These are phyloP conservation scores for Circinella umbellata DNA, from an alignment of 371 early-diverging fungal genomes.

Conservation along the genomic window DNA sequence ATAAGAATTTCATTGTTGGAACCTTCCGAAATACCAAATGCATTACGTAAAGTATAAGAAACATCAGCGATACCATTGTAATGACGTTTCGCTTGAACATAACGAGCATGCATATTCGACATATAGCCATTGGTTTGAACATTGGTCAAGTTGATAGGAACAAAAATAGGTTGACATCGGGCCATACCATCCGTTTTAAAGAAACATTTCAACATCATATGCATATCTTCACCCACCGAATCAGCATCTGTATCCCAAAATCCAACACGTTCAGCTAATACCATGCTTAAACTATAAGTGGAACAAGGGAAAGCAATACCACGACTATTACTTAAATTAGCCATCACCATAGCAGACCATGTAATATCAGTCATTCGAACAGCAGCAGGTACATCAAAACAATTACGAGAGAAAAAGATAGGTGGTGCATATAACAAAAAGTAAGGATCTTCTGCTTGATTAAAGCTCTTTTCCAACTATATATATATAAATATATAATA, in stretches of 20 bases:
- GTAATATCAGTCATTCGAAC: constrained; percentile 80
- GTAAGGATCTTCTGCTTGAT: constrained; percentile 48
- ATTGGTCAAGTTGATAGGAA: constrained; percentile 79
- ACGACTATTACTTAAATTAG: constrained; percentile 70
- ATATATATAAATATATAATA: background rate
- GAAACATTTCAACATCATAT: constrained; percentile 86
- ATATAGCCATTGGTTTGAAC: constrained; percentile 68
- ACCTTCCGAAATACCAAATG: constrained; percentile 11
- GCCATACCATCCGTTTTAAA: constrained; percentile 72
- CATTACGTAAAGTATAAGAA: constrained; percentile 51
- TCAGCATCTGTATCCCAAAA: constrained; percentile 84
- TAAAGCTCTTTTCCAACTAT: constrained; percentile 42
- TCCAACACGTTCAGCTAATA: constrained; percentile 69
- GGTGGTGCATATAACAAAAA: constrained; percentile 69
- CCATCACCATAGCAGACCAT: constrained; percentile 82
- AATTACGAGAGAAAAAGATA: constrained; percentile 81
- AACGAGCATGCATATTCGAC: constrained; percentile 63
- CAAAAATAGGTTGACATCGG: constrained; percentile 71
- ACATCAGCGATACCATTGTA: constrained; percentile 64
- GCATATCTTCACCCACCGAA: constrained; percentile 86
- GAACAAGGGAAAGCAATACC: constrained; percentile 78
- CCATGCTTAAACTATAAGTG: constrained; percentile 74
- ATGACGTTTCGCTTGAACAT: constrained; percentile 76
- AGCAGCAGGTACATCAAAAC: constrained; percentile 72
- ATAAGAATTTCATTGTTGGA: background rate